These are phyloP conservation scores for Evansstolkia leycettana DNA, from an alignment of 495 filamentous ascomycete genomes.

Conservation along the genomic window DNA sequence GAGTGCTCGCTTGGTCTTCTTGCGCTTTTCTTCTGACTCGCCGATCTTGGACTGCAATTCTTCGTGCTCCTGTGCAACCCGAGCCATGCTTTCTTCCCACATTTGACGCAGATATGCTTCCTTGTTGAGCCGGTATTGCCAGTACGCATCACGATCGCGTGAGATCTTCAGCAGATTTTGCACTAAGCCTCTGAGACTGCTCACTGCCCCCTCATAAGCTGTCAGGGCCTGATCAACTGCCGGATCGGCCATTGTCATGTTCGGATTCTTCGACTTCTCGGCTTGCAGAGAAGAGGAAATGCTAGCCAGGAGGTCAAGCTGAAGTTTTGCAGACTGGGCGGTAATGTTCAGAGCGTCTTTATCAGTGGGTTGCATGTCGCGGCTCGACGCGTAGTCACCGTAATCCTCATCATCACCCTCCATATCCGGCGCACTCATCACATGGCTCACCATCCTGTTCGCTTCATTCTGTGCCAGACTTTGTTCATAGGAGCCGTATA, in stretches of 20 bases:
- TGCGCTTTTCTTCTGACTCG: constrained; percentile 82
- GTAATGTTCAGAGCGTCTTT: constrained; percentile 94
- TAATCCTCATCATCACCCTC: constrained; percentile 76
- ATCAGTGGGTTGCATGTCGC: constrained; percentile 54
- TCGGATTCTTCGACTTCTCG: constrained; percentile 58
- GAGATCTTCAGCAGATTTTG: constrained; percentile 85
- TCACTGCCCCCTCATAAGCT: constrained; percentile 82
- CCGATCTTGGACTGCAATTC: constrained; percentile 75
- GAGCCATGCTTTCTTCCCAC: constrained; percentile 99
- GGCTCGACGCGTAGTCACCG: constrained; percentile 70
- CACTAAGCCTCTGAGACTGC: constrained; percentile 73
- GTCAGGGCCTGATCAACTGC: constrained; percentile 64
- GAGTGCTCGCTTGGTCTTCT: constrained; percentile 77
- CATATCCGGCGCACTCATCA: constrained; percentile 31
- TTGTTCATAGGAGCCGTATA: constrained; percentile 45
- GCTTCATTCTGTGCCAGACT: constrained; percentile 40
- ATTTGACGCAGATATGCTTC: constrained; percentile 79
- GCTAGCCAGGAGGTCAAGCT: constrained; percentile 76
- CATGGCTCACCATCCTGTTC: constrained; percentile 32
- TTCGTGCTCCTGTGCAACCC: constrained; percentile 86
- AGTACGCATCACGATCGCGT: constrained; percentile 85
- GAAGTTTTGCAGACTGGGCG: constrained; percentile 84
- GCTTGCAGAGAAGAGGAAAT: constrained; percentile 70
- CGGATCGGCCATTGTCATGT: constrained; percentile 58
- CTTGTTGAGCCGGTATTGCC: constrained; percentile 86